Evolutionary conservation across 228 moss, liverwort and hornwort genomes (phyloP).

Genomic region (Sphagnum magellanicum): DNA sequence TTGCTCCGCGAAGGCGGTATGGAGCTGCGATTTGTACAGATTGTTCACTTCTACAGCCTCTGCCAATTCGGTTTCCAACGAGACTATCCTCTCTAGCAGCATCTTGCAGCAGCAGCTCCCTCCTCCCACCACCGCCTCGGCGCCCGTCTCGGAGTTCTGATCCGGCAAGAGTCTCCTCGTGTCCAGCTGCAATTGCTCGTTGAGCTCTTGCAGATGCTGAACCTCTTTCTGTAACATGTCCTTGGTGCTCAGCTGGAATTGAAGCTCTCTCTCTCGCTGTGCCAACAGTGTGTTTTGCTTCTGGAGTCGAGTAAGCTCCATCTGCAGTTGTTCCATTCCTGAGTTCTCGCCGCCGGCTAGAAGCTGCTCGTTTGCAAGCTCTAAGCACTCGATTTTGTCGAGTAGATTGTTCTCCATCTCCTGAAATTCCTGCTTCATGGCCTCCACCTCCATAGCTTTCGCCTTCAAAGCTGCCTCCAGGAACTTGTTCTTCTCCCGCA

Average conservation of each 20-base stretch:
- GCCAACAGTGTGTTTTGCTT: constrained; percentile 46
- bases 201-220: constrained; percentile 49
- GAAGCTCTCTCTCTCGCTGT: constrained; percentile 50
- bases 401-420: constrained; percentile 31
- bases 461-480: constrained; percentile 36
- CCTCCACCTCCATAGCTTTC: constrained; percentile 24
- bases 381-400: constrained; percentile 45
- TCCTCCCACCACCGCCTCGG: neutral
- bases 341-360: constrained; percentile 50
- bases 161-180: constrained; percentile 21
- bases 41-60: constrained; percentile 54
- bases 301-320: constrained; percentile 52
- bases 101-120: constrained; percentile 12
- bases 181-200: constrained; percentile 41
- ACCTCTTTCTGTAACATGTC: constrained; percentile 63
- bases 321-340: constrained; percentile 56
- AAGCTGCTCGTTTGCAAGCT: constrained; percentile 48
- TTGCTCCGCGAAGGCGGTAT: constrained; percentile 39
- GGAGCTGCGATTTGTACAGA: constrained; percentile 44
- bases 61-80: constrained; percentile 48
- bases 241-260: constrained; percentile 56
- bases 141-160: constrained; percentile 25
- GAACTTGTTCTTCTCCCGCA: constrained; percentile 33
- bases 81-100: constrained; percentile 30
- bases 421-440: constrained; percentile 27